Evolutionary conservation across 257 asterid species (phyloP).

Genomic region (Verbena officinalis): DNA sequence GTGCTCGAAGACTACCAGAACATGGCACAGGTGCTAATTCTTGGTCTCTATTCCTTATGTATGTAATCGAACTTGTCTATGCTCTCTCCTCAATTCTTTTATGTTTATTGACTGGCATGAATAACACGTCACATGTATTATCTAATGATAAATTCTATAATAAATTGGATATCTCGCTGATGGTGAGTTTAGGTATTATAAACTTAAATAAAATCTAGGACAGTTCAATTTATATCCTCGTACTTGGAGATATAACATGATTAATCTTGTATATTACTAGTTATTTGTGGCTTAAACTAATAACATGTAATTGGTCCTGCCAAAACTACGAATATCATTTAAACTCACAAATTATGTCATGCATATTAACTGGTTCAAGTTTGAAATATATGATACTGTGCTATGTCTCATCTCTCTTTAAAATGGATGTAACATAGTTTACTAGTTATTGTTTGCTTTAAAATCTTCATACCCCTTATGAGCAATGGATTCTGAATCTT

Average conservation of each 20-base stretch:
- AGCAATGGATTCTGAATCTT: constrained; percentile 34
- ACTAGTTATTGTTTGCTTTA: constrained; percentile 3
- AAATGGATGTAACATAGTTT: neutral
- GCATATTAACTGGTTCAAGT: constrained; percentile 12
- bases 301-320: constrained; percentile 11
- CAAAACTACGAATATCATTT: neutral
- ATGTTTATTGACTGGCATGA: constrained; percentile 8
- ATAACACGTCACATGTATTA: constrained; percentile 5
- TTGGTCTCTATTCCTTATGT: constrained; percentile 17
- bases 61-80: constrained; percentile 1
- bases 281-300: constrained; percentile 8
- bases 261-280: neutral
- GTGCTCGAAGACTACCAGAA: constrained; percentile 66
- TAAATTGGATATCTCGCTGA: too few relatives aligned
- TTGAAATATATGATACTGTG: constrained; percentile 9
- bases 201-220: constrained; percentile 8
- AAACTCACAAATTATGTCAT: constrained; percentile 1
- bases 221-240: constrained; percentile 9
- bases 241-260: constrained; percentile 17
- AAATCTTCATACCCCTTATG: constrained; percentile 20
- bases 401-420: constrained; percentile 8
- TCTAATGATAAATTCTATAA: too few relatives aligned
- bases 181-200: constrained; percentile 14
- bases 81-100: constrained; percentile 8
- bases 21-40: constrained; percentile 55